Conservation (phyloP, 2,329 filamentous ascomycete species). For the Aspergillus fumigatus region DNA sequence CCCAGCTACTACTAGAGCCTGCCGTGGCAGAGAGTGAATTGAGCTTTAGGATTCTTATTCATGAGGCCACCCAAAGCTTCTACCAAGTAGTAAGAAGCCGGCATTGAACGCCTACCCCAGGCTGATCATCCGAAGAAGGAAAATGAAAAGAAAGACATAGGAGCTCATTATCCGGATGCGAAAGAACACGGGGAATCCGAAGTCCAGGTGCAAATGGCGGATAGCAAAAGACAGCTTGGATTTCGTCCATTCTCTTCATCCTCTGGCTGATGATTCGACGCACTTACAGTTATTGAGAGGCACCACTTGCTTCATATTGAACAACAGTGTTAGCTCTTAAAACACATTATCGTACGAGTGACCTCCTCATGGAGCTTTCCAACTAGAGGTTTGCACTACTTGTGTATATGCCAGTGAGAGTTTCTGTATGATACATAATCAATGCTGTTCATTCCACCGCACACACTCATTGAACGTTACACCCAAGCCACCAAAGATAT, state of each 20-base stretch:
- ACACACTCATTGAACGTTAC: constrained; percentile 88
- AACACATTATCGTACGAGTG: neutral
- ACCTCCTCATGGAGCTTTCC: neutral
- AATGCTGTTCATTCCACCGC: constrained; percentile 65
- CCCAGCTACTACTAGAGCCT: constrained; percentile 82
- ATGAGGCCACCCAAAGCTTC: constrained; percentile 66
- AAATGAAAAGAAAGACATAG: constrained; percentile 73
- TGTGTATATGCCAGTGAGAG: neutral
- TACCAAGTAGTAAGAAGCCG: constrained; percentile 72
- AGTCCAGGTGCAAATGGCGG: neutral
- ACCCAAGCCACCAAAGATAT: constrained; percentile 87
- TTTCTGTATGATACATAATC: constrained; percentile 6
- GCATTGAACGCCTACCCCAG: constrained; percentile 70
- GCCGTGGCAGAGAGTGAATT: constrained; percentile 70
- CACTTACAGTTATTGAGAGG: neutral
- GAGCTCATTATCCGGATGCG: constrained; percentile 47
- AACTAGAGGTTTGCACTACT: neutral
- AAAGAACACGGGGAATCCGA: neutral
- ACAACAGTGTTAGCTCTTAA: neutral
- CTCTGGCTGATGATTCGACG: neutral
- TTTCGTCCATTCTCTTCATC: neutral
- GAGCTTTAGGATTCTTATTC: constrained; percentile 71
- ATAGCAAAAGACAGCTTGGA: neutral
- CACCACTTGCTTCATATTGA: neutral
- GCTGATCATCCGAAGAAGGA: constrained; percentile 52